Conservation (phyloP, 768 basidiomycete species). For the Lactifluus rugatus region DNA sequence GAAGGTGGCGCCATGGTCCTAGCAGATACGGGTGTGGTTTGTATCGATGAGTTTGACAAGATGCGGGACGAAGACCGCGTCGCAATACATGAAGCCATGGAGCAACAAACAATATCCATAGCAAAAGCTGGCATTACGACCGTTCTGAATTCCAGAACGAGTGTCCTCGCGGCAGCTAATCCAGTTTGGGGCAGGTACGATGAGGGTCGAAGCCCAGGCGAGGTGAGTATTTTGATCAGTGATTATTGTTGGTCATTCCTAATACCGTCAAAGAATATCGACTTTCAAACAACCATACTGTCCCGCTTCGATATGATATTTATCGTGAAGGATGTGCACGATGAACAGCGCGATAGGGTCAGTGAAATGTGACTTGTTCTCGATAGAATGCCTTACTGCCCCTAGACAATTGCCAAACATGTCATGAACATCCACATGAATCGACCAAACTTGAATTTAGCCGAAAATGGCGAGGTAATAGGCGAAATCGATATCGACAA, state of each 20-base stretch:
- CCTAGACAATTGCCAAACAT: conserved; percentile 86
- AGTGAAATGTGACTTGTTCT: conserved; percentile 20
- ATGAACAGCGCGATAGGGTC: conserved; percentile 85
- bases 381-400: conserved; percentile 5
- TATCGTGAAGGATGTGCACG: conserved; percentile 96
- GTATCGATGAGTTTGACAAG: conserved; percentile 99
- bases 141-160: conserved; percentile 90
- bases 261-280: conserved; percentile 57
- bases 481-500: conserved; percentile 95
- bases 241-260: neutral
- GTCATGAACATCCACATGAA: conserved; percentile 99
- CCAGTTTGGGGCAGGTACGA: conserved; percentile 97
- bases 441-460: conserved; percentile 53
- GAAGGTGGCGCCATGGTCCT: conserved; percentile 99
- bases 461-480: conserved; percentile 53
- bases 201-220: conserved; percentile 91
- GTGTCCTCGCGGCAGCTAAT: conserved; percentile 94
- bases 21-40: conserved; percentile 96
- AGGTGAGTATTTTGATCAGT: conserved; percentile 38
- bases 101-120: conserved; percentile 98
- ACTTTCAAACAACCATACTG: conserved; percentile 95
- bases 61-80: conserved; percentile 99
- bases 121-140: conserved; percentile 99
- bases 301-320: conserved; percentile 99
- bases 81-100: conserved; percentile 99